Evolutionary conservation across 2,329 filamentous ascomycete species (phyloP).

Genomic region (Diplocarpon rosae): DNA sequence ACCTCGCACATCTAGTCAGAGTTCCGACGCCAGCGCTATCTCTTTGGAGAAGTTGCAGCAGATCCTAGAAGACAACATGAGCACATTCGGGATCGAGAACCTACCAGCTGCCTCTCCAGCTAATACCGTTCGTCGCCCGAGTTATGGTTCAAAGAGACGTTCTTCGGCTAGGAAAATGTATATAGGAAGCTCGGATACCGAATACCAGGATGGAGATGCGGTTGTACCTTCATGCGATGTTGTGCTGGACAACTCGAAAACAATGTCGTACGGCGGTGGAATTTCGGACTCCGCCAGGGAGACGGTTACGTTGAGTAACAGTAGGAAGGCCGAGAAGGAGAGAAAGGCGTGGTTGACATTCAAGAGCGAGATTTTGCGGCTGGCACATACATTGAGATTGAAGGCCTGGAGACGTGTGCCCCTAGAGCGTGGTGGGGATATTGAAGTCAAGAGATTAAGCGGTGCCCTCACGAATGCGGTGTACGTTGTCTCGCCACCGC

Average conservation of each 20-base stretch:
- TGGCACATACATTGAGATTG: conserved; percentile 77
- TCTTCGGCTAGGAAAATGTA: conserved; percentile 16
- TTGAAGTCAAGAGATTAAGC: conserved; percentile 67
- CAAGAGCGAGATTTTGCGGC: conserved; percentile 82
- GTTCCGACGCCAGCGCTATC: conserved; percentile 56
- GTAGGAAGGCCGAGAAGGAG: conserved; percentile 50
- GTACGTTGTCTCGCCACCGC: conserved; percentile 81
- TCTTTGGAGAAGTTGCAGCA: conserved; percentile 72
- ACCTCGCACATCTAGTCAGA: conserved; percentile 42
- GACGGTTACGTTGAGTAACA: conserved; percentile 30
- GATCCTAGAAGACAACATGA: conserved; percentile 61
- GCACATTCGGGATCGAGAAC: conserved; percentile 26
- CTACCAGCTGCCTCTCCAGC: conserved; percentile 18
- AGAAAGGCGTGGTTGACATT: conserved; percentile 72
- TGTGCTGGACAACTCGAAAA: conserved; percentile 80
- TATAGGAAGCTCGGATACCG: conserved; percentile 68
- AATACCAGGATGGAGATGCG: conserved; percentile 69
- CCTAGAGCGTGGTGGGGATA: conserved; percentile 54
- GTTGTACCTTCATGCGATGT: conserved; percentile 80
- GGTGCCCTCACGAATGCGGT: conserved; percentile 94
- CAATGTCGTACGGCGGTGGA: conserved; percentile 62
- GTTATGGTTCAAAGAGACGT: conserved; percentile 8
- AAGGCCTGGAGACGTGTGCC: conserved; percentile 87
- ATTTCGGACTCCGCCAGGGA: conserved; percentile 28
- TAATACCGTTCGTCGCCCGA: conserved; percentile 13